phyloP scores from a whole-genome alignment of 2,329 filamentous ascomycete genomes.

The Verticillium isaacii region DNA sequence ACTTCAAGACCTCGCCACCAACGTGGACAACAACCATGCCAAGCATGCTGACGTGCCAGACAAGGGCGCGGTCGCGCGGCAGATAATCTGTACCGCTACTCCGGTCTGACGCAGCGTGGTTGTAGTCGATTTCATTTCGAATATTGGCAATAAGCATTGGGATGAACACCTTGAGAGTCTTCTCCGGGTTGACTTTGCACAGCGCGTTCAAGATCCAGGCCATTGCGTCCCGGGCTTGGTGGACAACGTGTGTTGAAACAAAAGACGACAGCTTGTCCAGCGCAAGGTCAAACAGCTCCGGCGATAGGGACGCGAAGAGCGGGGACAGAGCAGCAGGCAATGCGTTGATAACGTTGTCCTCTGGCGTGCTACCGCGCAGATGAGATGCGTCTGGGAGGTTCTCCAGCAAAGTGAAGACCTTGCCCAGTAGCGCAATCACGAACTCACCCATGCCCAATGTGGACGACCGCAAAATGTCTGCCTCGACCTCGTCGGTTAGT shows the following conservation, averaged over 20 bases:
- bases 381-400: conserved; percentile 89
- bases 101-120: conserved; percentile 89
- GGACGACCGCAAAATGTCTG: conserved; percentile 83
- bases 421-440: conserved; percentile 80
- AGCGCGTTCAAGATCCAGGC: conserved; percentile 96
- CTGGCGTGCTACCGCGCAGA: conserved; percentile 83
- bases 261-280: conserved; percentile 91
- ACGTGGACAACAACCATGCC: conserved; percentile 99
- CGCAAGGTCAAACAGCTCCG: conserved; percentile 87
- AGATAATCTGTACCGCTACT: conserved; percentile 92
- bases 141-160: conserved; percentile 90
- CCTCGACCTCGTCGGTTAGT: conserved; percentile 80
- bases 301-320: conserved; percentile 83
- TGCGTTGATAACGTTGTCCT: conserved; percentile 96
- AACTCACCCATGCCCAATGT: conserved; percentile 94
- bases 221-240: conserved; percentile 96
- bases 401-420: conserved; percentile 91
- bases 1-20: conserved; percentile 80
- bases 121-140: conserved; percentile 93
- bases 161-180: conserved; percentile 84
- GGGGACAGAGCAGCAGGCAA: conserved; percentile 88
- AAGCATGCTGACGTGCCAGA: conserved; percentile 96
- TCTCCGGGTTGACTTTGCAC: conserved; percentile 92
- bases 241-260: conserved; percentile 88
- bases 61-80: conserved; percentile 83